Evolutionary conservation across 441 rosid genomes (phyloP).

Genomic region (Populus hybrid): DNA sequence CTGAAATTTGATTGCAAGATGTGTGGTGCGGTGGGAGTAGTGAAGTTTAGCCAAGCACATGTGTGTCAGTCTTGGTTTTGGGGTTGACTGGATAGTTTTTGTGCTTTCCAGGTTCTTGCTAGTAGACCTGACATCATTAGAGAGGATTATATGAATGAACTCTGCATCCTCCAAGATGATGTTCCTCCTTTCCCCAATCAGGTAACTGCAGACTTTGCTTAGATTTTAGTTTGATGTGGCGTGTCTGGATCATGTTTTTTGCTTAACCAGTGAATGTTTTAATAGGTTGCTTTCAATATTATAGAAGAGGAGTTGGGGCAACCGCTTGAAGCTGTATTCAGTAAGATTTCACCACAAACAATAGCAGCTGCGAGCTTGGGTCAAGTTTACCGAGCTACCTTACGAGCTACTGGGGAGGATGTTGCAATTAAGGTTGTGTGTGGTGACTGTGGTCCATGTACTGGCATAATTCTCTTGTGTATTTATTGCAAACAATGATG

Average conservation of each 20-base stretch:
- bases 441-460: slow-evolving; percentile 12
- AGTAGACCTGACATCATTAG: slow-evolving; percentile 91
- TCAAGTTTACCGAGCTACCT: slow-evolving; percentile 95
- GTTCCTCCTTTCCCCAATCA: slow-evolving; percentile 93
- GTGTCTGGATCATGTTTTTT: slow-evolving; percentile 10
- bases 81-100: slow-evolving; percentile 11
- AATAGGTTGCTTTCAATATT: slow-evolving; percentile 79
- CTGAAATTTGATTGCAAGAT: neutral
- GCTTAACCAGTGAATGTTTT: slow-evolving; percentile 24
- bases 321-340: slow-evolving; percentile 87
- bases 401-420: slow-evolving; percentile 81
- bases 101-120: slow-evolving; percentile 64
- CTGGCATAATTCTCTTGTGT: neutral
- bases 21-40: neutral
- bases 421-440: slow-evolving; percentile 89
- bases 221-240: neutral
- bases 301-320: slow-evolving; percentile 91
- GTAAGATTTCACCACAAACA: slow-evolving; percentile 76
- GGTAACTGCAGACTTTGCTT: slow-evolving; percentile 32
- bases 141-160: slow-evolving; percentile 97
- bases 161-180: slow-evolving; percentile 95
- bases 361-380: slow-evolving; percentile 98
- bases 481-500: slow-evolving; percentile 5
- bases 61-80: slow-evolving; percentile 10
- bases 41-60: no score